Evolutionary conservation across 306 rosid genomes (phyloP).

Genomic region (Gastrolobium bilobum): DNA sequence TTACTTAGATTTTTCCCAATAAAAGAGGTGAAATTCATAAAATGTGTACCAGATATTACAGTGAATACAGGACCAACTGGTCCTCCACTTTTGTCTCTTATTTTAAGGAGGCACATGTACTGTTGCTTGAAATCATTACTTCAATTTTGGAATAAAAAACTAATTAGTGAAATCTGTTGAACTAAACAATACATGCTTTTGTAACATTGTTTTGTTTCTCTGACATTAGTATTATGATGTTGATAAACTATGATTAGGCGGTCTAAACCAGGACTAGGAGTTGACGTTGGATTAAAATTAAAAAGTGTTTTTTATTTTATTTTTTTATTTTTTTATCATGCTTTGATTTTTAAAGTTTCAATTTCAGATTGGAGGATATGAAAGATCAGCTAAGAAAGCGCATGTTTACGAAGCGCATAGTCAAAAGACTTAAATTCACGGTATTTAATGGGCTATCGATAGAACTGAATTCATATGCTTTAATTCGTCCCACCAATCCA

Average conservation of each 20-base stretch:
- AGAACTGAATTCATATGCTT: conserved; percentile 81
- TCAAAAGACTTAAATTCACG: conserved; percentile 70
- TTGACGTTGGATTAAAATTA: conserved; percentile 27
- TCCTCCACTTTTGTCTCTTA: neutral
- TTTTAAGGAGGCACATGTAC: neutral
- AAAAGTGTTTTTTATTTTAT: neutral
- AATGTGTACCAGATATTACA: neutral
- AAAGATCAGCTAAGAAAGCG: conserved; percentile 90
- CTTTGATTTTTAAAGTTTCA: conserved; percentile 32
- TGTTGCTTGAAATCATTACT: neutral
- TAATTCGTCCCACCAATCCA: conserved; percentile 85
- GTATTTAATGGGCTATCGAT: conserved; percentile 76
- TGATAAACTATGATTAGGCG: conserved; percentile 17
- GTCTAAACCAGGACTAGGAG: conserved; percentile 31
- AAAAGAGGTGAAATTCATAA: conserved; percentile 16
- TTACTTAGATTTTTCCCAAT: neutral
- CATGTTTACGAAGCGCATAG: conserved; percentile 88
- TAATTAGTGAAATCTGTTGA: neutral
- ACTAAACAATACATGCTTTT: neutral
- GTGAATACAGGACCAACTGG: neutral
- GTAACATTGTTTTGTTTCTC: conserved; percentile 20
- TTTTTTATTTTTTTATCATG: no score
- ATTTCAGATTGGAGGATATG: conserved; percentile 88
- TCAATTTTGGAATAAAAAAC: neutral
- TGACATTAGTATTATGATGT: neutral